A percentile compares a stretch with the other conserved stretches of the same genome.
phyloP scores from a whole-genome alignment of 1,284 basidiomycete genomes.

The Puccinia coronata region DNA sequence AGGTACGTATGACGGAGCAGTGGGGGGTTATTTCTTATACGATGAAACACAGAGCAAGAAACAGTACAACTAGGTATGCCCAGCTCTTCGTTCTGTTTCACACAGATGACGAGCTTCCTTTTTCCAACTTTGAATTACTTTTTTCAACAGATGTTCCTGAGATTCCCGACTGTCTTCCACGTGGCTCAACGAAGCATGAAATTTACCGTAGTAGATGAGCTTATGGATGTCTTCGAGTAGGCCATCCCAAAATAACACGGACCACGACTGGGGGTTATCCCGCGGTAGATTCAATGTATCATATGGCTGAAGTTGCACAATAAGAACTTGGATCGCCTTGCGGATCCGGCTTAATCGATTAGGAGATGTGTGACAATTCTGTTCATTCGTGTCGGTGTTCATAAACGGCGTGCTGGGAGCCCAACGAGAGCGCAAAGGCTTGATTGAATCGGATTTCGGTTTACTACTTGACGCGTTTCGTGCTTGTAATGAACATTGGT shows the following conservation, averaged over 20 bases:
- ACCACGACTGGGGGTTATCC: conserved; percentile 36
- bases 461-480: conserved; percentile 2
- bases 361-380: neutral
- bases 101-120: conserved; percentile 14
- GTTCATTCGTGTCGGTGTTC: neutral
- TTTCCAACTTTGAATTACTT: conserved; percentile 28
- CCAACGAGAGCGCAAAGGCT: conserved; percentile 10
- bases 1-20: too few species aligned
- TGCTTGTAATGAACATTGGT: neutral
- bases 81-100: conserved; percentile 1
- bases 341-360: conserved; percentile 17
- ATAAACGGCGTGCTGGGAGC: conserved; percentile 23
- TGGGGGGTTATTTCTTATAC: too few species aligned
- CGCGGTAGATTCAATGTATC: conserved; percentile 4
- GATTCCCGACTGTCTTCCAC: neutral
- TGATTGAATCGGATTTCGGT: neutral
- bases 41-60: neutral
- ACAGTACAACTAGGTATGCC: neutral
- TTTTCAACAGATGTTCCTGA: neutral
- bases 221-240: conserved; percentile 33
- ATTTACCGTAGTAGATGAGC: conserved; percentile 14
- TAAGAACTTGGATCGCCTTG: conserved; percentile 31
- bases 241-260: conserved; percentile 36
- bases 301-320: conserved; percentile 25
- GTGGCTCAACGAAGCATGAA: conserved; percentile 1